Evolutionary conservation across 352 stramenopile genomes (phyloP).

Genomic region (Saprolegnia diclina): DNA sequence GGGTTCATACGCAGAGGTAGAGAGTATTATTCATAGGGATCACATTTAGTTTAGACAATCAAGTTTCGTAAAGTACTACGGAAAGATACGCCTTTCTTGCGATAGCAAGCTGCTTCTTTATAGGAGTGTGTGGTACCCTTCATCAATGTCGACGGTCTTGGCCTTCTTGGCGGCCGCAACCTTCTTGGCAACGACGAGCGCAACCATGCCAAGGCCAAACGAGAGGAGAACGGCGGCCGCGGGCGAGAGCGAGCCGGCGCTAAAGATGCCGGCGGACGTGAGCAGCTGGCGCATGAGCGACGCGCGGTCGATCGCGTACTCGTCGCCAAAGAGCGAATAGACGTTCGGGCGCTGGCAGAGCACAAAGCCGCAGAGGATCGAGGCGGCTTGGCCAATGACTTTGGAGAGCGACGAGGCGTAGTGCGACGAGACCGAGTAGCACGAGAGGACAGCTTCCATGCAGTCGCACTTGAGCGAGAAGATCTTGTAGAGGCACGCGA

Average conservation of each 20-base stretch:
- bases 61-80: too few relatives aligned
- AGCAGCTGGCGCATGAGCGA: slow-evolving; percentile 22
- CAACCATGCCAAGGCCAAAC: slow-evolving; percentile 27
- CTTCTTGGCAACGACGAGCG: slow-evolving; percentile 20
- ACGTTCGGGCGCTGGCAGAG: slow-evolving; percentile 26
- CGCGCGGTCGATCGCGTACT: slow-evolving; percentile 26
- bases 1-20: too few relatives aligned
- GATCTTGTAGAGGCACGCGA: slow-evolving; percentile 28
- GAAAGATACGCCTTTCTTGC: too few relatives aligned
- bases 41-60: too few relatives aligned
- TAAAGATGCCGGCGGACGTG: slow-evolving; percentile 6
- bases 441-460: slow-evolving; percentile 25
- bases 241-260: neutral
- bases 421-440: slow-evolving; percentile 16
- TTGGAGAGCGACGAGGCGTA: slow-evolving; percentile 21
- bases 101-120: neutral
- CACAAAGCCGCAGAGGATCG: slow-evolving; percentile 25
- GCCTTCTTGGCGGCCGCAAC: neutral
- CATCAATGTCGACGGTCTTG: slow-evolving; percentile 20
- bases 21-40: too few relatives aligned
- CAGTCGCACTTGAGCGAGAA: slow-evolving; percentile 28
- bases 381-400: slow-evolving; percentile 22
- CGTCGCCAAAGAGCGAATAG: slow-evolving; percentile 23
- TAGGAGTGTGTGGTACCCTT: slow-evolving; percentile 26
- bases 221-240: slow-evolving; percentile 18